Conservation (phyloP, 495 filamentous ascomycete species). For the Recurvomyces mirabilis region DNA sequence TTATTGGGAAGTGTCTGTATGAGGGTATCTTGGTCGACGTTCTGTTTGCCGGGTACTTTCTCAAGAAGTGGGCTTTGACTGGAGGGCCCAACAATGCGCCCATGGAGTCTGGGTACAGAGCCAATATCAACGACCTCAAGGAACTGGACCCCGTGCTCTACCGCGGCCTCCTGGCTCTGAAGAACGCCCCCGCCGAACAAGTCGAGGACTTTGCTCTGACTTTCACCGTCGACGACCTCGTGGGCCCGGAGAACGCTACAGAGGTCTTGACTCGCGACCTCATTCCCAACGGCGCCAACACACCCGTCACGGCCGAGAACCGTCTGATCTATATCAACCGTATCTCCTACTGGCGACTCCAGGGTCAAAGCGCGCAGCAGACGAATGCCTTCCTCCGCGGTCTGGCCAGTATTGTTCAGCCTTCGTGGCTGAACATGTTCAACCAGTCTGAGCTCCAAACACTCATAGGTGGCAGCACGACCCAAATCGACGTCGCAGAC, state of each 20-base stretch:
- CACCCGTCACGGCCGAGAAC: conserved; percentile 81
- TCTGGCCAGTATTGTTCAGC: conserved; percentile 76
- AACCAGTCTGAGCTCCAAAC: conserved; percentile 91
- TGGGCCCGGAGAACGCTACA: conserved; percentile 32
- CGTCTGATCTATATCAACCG: conserved; percentile 87
- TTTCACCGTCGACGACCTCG: conserved; percentile 77
- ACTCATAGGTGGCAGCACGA: conserved; percentile 73
- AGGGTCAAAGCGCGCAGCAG: conserved; percentile 62
- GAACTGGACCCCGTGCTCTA: conserved; percentile 93
- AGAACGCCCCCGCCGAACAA: conserved; percentile 68
- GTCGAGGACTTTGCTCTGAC: conserved; percentile 73
- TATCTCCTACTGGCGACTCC: conserved; percentile 75
- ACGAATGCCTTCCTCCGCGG: conserved; percentile 81
- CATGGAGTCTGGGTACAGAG: conserved; percentile 62
- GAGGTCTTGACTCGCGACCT: conserved; percentile 60
- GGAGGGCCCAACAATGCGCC: conserved; percentile 50
- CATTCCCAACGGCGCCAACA: conserved; percentile 60
- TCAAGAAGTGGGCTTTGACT: conserved; percentile 83
- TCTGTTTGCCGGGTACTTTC: conserved; percentile 87
- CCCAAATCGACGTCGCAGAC: conserved; percentile 79
- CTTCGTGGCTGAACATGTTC: conserved; percentile 94
- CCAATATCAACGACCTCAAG: conserved; percentile 83
- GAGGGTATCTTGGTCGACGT: conserved; percentile 95
- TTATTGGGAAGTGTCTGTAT: conserved; percentile 95
- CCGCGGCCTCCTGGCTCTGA: conserved; percentile 75